Evolutionary conservation across 2,329 filamentous ascomycete genomes (phyloP), one percentile per base, ranked within the genome.

Genomic region (Domatiomyces globalis): DNA sequence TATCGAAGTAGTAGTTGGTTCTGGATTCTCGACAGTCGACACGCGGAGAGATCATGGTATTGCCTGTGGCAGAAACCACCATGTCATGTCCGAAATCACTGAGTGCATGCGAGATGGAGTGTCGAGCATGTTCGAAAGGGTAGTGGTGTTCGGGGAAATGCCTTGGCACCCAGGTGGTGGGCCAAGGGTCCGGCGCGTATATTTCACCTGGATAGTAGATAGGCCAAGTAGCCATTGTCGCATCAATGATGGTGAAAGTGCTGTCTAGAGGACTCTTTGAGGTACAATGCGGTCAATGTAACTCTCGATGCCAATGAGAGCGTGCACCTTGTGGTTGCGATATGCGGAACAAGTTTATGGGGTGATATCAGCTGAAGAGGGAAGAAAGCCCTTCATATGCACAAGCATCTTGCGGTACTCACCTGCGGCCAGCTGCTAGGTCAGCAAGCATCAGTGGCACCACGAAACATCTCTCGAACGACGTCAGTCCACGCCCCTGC

Each of bases 1-100:
- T 49, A 17, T 60, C 58, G 43, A 60, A 33, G 50, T 57, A 58
- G 52, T 59, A 60, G 43, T 49, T 54, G 18, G 42, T 51, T 20
- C 33, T 36, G 10, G 57, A 55, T 44, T 60, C 58, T 45, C 58
- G 54, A 45, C 18, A 20, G n/a, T 45, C 43, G 22, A 20, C 18
- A 45, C 22, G 43, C 18, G 43, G 43, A n/a, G 10, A n/a, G 8
- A n/a, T 45, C 43, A 45, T 10, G 10, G 43, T 45, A 27, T 45
- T 6, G 15, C 43, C 43, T 2, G 18, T n/a, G 15, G 10, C 43
- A 19, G 43, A n/a, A 15, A 39, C 4, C 4, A 39, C 10, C 33
- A 39, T 7, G 19, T 10, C 43, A n/a, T 45, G 18, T 18, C 43
- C 43, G n/a, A 45, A 19, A 3, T n/a, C 46, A 42, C 18, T 29